Conservation (phyloP, 129 eudicot species). For the Artemisia annua region DNA sequence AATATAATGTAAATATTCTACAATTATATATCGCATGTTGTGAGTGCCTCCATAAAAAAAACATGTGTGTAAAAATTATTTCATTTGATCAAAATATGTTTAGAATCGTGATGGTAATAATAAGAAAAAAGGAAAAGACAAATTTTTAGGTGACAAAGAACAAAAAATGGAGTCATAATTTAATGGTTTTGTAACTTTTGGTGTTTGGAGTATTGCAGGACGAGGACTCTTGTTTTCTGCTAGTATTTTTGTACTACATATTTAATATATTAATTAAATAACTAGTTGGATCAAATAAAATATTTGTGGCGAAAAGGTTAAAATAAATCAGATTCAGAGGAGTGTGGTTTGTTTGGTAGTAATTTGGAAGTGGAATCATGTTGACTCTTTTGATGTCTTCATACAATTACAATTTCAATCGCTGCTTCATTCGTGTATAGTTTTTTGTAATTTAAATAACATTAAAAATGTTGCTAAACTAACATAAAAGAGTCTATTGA, state of each 20-base stretch:
- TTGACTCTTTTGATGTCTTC: conserved; percentile 46
- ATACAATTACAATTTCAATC: conserved; percentile 17
- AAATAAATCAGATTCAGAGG: conserved; percentile 34
- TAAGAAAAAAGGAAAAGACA: conserved; percentile 26
- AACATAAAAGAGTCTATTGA: too few relatives aligned
- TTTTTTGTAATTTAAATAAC: neutral
- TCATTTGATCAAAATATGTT: too few relatives aligned
- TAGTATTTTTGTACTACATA: conserved; percentile 27
- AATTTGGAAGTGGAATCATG: conserved; percentile 76
- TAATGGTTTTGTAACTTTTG: conserved; percentile 31
- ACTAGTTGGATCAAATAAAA: conserved; percentile 14
- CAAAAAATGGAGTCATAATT: conserved; percentile 31
- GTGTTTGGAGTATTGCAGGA: conserved; percentile 40
- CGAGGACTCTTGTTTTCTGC: conserved; percentile 35
- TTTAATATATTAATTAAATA: neutral
- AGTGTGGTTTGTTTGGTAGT: conserved; percentile 51
- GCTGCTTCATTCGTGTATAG: conserved; percentile 9
- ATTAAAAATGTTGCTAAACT: too few relatives aligned
- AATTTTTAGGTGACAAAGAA: conserved; percentile 25
- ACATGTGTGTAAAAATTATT: too few relatives aligned
- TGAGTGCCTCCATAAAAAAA: too few relatives aligned
- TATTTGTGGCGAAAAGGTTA: conserved; percentile 56
- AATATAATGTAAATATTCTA: too few relatives aligned
- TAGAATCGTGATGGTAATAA: too few relatives aligned
- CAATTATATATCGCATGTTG: too few relatives aligned